phyloP scores from a whole-genome alignment of 106 monocot genomes.

The Ottelia alismoides region DNA sequence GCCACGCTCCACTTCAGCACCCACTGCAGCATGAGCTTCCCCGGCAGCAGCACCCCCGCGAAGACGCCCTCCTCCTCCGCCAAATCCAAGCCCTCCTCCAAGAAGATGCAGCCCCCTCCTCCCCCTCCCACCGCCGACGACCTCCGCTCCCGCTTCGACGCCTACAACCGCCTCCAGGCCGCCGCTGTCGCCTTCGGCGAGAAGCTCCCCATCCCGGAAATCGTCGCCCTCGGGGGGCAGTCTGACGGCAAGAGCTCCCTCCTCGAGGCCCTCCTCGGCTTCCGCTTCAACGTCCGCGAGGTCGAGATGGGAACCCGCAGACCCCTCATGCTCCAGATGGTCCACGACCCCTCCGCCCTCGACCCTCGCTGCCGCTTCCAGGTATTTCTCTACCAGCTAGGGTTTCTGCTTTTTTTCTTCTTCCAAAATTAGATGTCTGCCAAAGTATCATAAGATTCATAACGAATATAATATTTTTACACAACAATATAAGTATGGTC shows the following conservation, averaged over 20 bases:
- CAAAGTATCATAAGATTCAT: too few relatives aligned
- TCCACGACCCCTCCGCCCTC: conserved; percentile 76
- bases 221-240: conserved; percentile 88
- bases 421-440: neutral
- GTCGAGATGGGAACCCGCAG: conserved; percentile 98
- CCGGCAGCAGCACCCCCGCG: neutral
- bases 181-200: conserved; percentile 95
- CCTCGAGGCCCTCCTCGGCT: conserved; percentile 87
- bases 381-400: conserved; percentile 23
- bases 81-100: neutral
- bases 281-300: conserved; percentile 96
- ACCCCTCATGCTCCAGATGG: conserved; percentile 97
- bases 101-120: neutral
- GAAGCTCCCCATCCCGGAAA: conserved; percentile 92
- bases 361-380: conserved; percentile 93
- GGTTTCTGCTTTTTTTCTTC: neutral
- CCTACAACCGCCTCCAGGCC: conserved; percentile 95
- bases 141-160: conserved; percentile 75
- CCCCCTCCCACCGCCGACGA: conserved; percentile 19
- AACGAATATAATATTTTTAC: too few relatives aligned
- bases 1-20: too few relatives aligned
- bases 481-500: too few relatives aligned
- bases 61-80: neutral
- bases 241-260: conserved; percentile 98
- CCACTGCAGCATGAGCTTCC: neutral